A percentile compares a stretch with the other conserved stretches of the same genome.
Conservation (phyloP, 2,329 filamentous ascomycete species). For the Diplodia corticola region DNA sequence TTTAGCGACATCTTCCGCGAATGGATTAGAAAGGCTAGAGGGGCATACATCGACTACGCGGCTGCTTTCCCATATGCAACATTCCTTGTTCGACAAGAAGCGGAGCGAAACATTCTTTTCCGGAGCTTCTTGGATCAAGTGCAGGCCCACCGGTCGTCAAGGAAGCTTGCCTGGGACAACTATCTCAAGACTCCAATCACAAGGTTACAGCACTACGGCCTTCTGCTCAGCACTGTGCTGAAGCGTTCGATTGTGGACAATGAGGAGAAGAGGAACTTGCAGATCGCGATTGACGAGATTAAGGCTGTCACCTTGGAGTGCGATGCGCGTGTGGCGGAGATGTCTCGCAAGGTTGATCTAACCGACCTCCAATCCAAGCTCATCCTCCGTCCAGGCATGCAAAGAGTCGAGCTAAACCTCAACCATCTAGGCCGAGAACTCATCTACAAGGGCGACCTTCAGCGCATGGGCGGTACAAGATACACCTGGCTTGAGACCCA, state of each 20-base stretch:
- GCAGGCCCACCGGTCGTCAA: conserved; percentile 73
- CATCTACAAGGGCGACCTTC: conserved; percentile 84
- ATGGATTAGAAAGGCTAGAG: conserved; percentile 93
- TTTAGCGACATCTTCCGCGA: conserved; percentile 98
- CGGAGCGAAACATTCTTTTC: conserved; percentile 82
- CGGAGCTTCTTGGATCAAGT: conserved; percentile 80
- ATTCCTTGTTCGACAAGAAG: conserved; percentile 80
- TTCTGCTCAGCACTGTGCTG: conserved; percentile 79
- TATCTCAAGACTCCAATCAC: conserved; percentile 94
- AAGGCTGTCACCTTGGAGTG: conserved; percentile 86
- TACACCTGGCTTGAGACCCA: conserved; percentile 95
- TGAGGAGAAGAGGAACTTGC: conserved; percentile 84
- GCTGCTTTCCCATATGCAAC: conserved; percentile 81
- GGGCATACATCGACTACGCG: conserved; percentile 89
- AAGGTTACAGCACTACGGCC: conserved; percentile 82
- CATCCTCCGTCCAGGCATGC: conserved; percentile 82
- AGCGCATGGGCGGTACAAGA: conserved; percentile 82
- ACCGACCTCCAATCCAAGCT: conserved; percentile 82
- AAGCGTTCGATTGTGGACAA: conserved; percentile 81
- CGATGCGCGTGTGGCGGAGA: conserved; percentile 88
- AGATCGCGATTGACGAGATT: conserved; percentile 86
- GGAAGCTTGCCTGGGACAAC: conserved; percentile 88
- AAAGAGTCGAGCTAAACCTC: conserved; percentile 79
- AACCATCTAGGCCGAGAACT: conserved; percentile 92
- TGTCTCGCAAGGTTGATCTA: conserved; percentile 85